These are phyloP conservation scores for Pholiota molesta DNA, from an alignment of 768 basidiomycete genomes.

Conservation along the genomic window DNA sequence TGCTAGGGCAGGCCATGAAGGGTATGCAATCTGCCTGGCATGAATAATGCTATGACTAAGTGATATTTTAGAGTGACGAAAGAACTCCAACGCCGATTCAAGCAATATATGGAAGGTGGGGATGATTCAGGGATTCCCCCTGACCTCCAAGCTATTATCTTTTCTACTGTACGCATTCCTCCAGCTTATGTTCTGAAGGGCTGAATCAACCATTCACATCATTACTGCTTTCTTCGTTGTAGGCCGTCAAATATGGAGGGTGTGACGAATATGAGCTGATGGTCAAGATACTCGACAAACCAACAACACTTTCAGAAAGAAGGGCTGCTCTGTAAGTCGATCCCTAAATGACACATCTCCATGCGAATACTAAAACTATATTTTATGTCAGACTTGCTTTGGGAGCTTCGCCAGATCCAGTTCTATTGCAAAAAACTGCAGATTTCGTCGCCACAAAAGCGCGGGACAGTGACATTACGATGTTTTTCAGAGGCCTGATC, in stretches of 20 bases:
- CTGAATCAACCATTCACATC: neutral
- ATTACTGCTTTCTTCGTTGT: neutral
- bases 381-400: constrained; percentile 54
- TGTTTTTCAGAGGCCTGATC: constrained; percentile 61
- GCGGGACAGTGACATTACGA: constrained; percentile 59
- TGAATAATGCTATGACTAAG: neutral
- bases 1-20: constrained; percentile 28
- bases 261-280: constrained; percentile 73
- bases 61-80: constrained; percentile 60
- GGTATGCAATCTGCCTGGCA: constrained; percentile 19
- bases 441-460: constrained; percentile 54
- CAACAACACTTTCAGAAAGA: constrained; percentile 72
- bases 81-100: constrained; percentile 74
- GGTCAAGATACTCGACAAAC: constrained; percentile 66
- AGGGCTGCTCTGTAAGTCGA: constrained; percentile 62
- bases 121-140: constrained; percentile 80
- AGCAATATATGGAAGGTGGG: constrained; percentile 64
- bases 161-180: constrained; percentile 42
- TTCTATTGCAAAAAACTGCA: constrained; percentile 62
- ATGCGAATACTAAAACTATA: constrained; percentile 17
- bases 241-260: constrained; percentile 82
- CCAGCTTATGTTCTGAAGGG: neutral
- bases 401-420: constrained; percentile 55
- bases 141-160: constrained; percentile 69
- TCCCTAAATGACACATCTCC: too few relatives aligned